Conservation (phyloP, 176 grass and related monocot species). For the Oryza punctata region DNA sequence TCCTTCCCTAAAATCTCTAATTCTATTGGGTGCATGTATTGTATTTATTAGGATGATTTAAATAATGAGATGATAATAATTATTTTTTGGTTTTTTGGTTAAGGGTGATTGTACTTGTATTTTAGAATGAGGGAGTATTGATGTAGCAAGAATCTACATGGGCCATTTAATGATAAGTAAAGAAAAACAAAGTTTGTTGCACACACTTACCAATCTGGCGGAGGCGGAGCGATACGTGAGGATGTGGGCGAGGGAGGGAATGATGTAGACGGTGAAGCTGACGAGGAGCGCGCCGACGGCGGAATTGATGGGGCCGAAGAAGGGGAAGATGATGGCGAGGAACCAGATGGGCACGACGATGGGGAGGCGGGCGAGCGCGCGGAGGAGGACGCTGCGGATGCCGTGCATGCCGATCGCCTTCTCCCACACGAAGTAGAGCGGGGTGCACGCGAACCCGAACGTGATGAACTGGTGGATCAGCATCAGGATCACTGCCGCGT, state of each 20-base stretch:
- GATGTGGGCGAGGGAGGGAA: slow-evolving; percentile 55
- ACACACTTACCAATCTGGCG: slow-evolving; percentile 42
- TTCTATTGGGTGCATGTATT: too few species aligned
- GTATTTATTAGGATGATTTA: too few species aligned
- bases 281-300: slow-evolving; percentile 66
- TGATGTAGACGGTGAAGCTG: slow-evolving; percentile 70
- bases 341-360: slow-evolving; percentile 63
- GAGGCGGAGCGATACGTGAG: slow-evolving; percentile 51
- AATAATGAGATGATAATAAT: too few species aligned
- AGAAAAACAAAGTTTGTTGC: neutral
- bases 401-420: slow-evolving; percentile 68
- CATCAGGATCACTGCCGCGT: slow-evolving; percentile 74
- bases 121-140: too few species aligned
- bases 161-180: neutral
- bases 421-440: slow-evolving; percentile 91
- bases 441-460: slow-evolving; percentile 82
- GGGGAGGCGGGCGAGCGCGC: slow-evolving; percentile 47
- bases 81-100: too few species aligned
- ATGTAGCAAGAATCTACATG: too few species aligned
- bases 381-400: slow-evolving; percentile 31
- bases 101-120: too few species aligned
- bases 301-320: slow-evolving; percentile 70
- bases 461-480: slow-evolving; percentile 90
- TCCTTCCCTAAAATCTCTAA: too few species aligned
- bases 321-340: slow-evolving; percentile 66